phyloP scores from a whole-genome alignment of 306 rosid species.

The Pterocarpus santalinus region DNA sequence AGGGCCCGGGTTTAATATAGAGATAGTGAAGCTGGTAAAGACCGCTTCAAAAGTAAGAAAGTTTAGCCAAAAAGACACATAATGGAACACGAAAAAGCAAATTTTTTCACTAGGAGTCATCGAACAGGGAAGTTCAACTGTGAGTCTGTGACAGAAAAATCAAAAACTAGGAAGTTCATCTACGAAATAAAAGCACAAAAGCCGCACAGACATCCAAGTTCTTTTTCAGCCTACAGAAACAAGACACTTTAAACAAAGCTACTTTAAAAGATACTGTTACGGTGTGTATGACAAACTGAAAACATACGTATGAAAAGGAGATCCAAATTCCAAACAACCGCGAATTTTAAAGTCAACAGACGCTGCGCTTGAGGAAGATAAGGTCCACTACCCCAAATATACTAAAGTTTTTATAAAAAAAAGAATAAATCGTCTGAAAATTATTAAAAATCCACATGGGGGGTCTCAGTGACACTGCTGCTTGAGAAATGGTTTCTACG shows the following conservation, averaged over 20 bases:
- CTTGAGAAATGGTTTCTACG: background rate
- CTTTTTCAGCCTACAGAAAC: conserved; percentile 36
- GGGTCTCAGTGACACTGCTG: background rate
- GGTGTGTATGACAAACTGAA: conserved; percentile 32
- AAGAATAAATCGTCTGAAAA: background rate
- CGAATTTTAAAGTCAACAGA: conserved; percentile 31
- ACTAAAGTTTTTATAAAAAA: background rate
- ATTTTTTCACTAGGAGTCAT: conserved; percentile 17
- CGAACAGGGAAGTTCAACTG: background rate
- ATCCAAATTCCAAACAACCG: conserved; percentile 36
- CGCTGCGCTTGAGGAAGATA: conserved; percentile 16
- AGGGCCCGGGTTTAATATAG: conserved; percentile 37
- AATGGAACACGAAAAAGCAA: conserved; percentile 34
- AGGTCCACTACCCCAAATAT: background rate
- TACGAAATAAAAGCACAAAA: conserved; percentile 38
- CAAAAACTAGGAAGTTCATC: conserved; percentile 22
- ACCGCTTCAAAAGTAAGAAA: conserved; percentile 36
- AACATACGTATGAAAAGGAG: conserved; percentile 8
- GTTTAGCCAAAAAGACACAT: conserved; percentile 38
- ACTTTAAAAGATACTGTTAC: conserved; percentile 39
- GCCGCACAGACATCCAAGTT: conserved; percentile 42
- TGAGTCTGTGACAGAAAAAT: background rate
- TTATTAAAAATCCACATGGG: background rate
- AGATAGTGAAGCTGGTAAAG: conserved; percentile 27
- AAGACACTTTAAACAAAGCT: conserved; percentile 43